Base-by-base conservation (phyloP, 495 filamentous ascomycete genomes). In the Lepraria neglecta region DNA sequence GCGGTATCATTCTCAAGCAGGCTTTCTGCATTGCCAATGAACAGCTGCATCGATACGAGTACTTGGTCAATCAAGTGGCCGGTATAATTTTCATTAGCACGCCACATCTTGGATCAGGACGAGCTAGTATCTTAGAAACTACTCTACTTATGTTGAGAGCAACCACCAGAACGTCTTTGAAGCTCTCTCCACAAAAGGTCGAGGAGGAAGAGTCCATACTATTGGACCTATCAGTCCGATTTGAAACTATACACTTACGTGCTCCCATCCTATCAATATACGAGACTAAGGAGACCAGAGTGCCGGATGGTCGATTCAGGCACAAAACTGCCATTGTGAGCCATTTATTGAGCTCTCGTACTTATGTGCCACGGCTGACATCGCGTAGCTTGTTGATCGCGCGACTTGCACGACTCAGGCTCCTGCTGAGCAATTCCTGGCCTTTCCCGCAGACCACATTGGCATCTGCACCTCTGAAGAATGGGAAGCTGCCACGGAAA, bases 71-170 rank as follows among this genome's bases (percentile, higher is more conserved):
- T 42, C 80, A 79, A 64, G 85, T 82, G 61, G 77, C 85, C 69
- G 83, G 83, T 3, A 80, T 86, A 31, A 78, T 77, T 0, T 87
- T 87, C 61, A 79, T 82, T 62, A 77, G 77, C 17, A 85, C 82
- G 0, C 83, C 84, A 1, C 83, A 87, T 63, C 80, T 79, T 46
- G 84, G 84, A 7, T 85, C 82, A 4, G 58, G 66, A 51, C 60
- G 58, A 35, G n/a, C 12, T 15, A 61, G 43, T 17, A 66, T 33
- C 31, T 54, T 64, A 15, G 47, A 43, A 45, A 45, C 48, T 28
- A 59, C 58, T 58, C 60, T 55, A 50, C 59, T 61, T 4, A 51
- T 66, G 15, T 24, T 68, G 2, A 61, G 64, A 64, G 48, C 61
- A 56, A 66, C 61, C 14, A 64, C 51, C 6, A 57, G 47, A 19